Evolutionary conservation across 2,329 filamentous ascomycete genomes (phyloP), one percentile per base, ranked within the genome.

Genomic region (Ophiostoma populinum): DNA sequence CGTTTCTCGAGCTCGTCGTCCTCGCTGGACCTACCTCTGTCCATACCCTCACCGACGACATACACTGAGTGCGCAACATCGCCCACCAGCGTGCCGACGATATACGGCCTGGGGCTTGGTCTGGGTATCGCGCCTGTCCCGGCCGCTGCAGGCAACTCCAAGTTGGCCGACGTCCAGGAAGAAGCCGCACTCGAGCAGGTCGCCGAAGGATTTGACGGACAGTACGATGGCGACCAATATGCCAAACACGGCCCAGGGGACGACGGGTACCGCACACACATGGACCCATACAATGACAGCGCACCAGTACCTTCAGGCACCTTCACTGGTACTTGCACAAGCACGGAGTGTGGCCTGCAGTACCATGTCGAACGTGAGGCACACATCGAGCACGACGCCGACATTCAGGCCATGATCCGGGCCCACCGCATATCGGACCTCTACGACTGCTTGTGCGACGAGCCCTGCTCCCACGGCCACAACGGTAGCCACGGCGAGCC

Each of bases 141-240:
- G n/a, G n/a, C n/a, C n/a, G n/a, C n/a, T n/a, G n/a, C n/a, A n/a
- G n/a, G n/a, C n/a, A n/a, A n/a, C n/a, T n/a, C n/a, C n/a, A n/a
- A n/a, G 35, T 62, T 94, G 42, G 79, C 82, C 12, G 80, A 90
- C 47, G 79, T 94, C 15, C 70, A 85, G 49, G 86, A 94, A 48
- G 86, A 94, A 53, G 85, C 92, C 48, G 75, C 79, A 2, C 57
- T 74, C 27, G 79, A 86, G 51, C 68, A 67, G 36, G 79, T 79
- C 16, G 35, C 25, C n/a, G 37, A 37, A 8, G 32, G 21, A 18
- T 26, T 29, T 11, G 27, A 35, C 5, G 12, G n/a, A 19, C 8
- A 15, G 7, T 19, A 15, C 10, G 34, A 37, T 15, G 8, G 16
- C 10, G 17, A 36, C 13, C 7, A 30, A n/a, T n/a, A n/a, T n/a